Evolutionary conservation across 2,329 filamentous ascomycete species (phyloP).

Genomic region (Bipolaris bicolor): DNA sequence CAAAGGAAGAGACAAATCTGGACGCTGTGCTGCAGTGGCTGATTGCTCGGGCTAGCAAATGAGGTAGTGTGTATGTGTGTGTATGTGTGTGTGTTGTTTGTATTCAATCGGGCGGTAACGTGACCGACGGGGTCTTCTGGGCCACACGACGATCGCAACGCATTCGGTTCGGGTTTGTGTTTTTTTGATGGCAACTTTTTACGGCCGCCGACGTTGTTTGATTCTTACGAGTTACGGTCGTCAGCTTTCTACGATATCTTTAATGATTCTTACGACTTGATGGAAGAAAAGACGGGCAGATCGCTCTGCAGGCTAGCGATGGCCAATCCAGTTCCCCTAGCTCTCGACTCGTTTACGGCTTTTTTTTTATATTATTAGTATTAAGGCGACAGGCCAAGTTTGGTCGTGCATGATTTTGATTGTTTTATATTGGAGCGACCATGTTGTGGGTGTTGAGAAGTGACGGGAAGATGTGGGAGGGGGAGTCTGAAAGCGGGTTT

Average conservation of each 20-base stretch:
- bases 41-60: constrained; percentile 77
- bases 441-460: constrained; percentile 12
- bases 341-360: constrained; percentile 36
- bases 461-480: constrained; percentile 6
- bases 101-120: constrained; percentile 26
- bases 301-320: constrained; percentile 55
- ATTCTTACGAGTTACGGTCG: constrained; percentile 42
- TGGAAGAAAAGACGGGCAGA: constrained; percentile 58
- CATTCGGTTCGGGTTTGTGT: constrained; percentile 28
- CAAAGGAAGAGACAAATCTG: constrained; percentile 98
- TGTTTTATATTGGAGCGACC: constrained; percentile 18
- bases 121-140: constrained; percentile 26
- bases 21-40: constrained; percentile 97
- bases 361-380: constrained; percentile 23
- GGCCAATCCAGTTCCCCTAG: constrained; percentile 52
- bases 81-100: constrained; percentile 13
- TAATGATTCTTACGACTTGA: constrained; percentile 61
- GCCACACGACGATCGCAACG: constrained; percentile 32
- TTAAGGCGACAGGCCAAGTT: constrained; percentile 28
- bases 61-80: constrained; percentile 7
- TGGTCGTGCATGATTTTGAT: constrained; percentile 24
- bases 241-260: constrained; percentile 52
- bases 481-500: constrained; percentile 1
- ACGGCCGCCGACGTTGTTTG: constrained; percentile 46
- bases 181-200: constrained; percentile 27